Conservation (phyloP, 176 grass and related monocot species). For the Oryza longistaminata region DNA sequence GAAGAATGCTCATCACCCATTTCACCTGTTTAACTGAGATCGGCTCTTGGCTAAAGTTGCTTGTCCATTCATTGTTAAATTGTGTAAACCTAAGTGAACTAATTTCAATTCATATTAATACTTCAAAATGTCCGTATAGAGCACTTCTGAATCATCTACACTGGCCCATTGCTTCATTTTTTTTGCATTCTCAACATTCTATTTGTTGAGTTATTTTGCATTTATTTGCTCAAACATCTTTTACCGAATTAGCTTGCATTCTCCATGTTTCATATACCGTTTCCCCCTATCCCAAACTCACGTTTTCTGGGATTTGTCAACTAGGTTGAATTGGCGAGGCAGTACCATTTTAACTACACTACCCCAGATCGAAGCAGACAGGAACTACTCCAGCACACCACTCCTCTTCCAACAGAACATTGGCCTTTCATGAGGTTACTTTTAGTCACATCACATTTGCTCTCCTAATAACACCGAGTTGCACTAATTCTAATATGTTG, state of each 20-base stretch:
- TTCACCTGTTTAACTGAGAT: background rate
- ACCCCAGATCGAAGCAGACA: slow-evolving; percentile 81
- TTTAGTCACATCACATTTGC: slow-evolving; percentile 37
- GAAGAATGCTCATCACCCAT: background rate
- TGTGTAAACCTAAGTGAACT: background rate
- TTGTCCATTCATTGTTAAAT: background rate
- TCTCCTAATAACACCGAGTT: background rate
- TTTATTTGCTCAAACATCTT: background rate
- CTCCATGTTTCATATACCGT: background rate
- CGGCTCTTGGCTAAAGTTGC: background rate
- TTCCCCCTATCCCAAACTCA: background rate
- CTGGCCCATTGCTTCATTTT: background rate
- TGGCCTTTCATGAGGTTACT: slow-evolving; percentile 75
- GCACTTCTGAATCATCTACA: background rate
- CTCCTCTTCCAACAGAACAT: slow-evolving; percentile 75
- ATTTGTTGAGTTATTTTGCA: slow-evolving; percentile 16
- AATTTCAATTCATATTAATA: background rate
- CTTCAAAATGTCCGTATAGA: background rate
- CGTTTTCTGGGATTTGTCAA: slow-evolving; percentile 16
- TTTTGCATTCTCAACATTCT: slow-evolving; percentile 3
- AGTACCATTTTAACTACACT: slow-evolving; percentile 86
- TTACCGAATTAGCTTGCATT: background rate
- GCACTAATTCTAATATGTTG: slow-evolving; percentile 17
- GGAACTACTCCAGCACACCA: slow-evolving; percentile 66
- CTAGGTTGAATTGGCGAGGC: slow-evolving; percentile 78